Evolutionary conservation across 208 protist species (phyloP).

Genomic region (Leptomonas seymouri): DNA sequence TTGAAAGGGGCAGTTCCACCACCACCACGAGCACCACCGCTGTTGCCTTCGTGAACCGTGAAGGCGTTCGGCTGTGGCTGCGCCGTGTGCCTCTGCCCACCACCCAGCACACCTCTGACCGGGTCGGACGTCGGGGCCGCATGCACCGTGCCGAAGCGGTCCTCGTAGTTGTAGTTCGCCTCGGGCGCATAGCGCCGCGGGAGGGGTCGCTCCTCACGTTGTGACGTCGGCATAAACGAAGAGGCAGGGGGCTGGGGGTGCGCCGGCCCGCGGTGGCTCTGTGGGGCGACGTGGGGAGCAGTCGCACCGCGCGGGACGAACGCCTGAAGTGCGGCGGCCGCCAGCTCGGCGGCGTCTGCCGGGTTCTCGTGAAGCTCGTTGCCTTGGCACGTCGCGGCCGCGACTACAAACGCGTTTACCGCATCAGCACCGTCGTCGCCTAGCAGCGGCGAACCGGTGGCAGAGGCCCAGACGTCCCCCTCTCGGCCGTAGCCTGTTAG

Average conservation of each 20-base stretch:
- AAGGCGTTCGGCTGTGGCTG: slow-evolving; percentile 18
- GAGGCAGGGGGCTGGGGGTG: neutral
- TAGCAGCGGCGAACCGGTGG: slow-evolving; percentile 25
- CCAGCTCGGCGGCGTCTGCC: slow-evolving; percentile 19
- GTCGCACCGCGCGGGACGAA: slow-evolving; percentile 3
- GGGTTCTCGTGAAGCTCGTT: neutral
- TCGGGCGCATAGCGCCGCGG: slow-evolving; percentile 1
- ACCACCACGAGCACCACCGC: neutral
- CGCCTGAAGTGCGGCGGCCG: slow-evolving; percentile 30
- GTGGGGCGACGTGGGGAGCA: neutral
- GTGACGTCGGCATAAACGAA: neutral
- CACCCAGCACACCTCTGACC: neutral
- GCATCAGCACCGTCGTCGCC: slow-evolving; percentile 12
- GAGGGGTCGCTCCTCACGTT: neutral
- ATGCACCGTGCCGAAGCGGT: slow-evolving; percentile 16
- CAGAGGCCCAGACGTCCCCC: slow-evolving; percentile 41
- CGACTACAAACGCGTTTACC: neutral
- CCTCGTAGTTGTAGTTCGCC: slow-evolving; percentile 11
- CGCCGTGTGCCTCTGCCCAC: neutral
- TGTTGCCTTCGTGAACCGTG: slow-evolving; percentile 27
- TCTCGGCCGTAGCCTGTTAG: slow-evolving; percentile 38
- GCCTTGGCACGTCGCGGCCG: neutral
- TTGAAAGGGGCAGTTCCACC: neutral
- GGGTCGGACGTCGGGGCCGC: slow-evolving; percentile 3
- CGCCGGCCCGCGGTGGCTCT: neutral